Evolutionary conservation across 2,329 filamentous ascomycete species (phyloP).

Genomic region (Periconia sp.): DNA sequence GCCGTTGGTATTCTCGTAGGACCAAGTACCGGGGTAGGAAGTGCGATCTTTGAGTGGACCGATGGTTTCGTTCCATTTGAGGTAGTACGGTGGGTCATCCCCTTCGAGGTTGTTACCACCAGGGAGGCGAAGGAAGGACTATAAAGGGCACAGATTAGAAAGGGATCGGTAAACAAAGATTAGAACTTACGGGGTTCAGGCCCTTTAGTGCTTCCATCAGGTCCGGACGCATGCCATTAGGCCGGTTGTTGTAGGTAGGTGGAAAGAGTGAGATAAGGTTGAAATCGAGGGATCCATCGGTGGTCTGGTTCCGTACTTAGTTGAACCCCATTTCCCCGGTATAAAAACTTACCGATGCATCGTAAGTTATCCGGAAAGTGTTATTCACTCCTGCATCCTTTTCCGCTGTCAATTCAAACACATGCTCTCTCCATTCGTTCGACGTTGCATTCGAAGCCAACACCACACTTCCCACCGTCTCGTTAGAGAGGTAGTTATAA

Average conservation of each 20-base stretch:
- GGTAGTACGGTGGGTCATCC: conserved; percentile 27
- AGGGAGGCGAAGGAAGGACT: conserved; percentile 57
- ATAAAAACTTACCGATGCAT: too few species aligned
- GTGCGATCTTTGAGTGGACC: conserved; percentile 56
- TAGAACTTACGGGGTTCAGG: conserved; percentile 42
- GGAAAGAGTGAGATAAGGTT: conserved; percentile 61
- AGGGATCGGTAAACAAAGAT: neutral
- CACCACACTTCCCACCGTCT: conserved; percentile 48
- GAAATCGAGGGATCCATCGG: conserved; percentile 47
- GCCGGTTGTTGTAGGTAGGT: conserved; percentile 60
- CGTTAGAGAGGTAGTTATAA: conserved; percentile 48
- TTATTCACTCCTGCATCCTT: conserved; percentile 56
- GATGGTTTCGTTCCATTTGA: conserved; percentile 58
- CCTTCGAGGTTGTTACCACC: conserved; percentile 57
- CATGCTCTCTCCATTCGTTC: conserved; percentile 50
- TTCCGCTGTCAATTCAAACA: conserved; percentile 44
- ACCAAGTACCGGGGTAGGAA: conserved; percentile 54
- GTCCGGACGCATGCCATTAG: conserved; percentile 59
- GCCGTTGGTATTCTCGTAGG: conserved; percentile 53
- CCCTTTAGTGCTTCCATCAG: conserved; percentile 54
- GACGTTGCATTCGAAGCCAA: conserved; percentile 36
- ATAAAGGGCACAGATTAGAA: neutral
- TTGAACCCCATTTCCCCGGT: too few species aligned
- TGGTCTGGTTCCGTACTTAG: conserved; percentile 32
- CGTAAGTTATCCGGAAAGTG: conserved; percentile 58